Percentiles rank a stretch among this genome's conserved stretches.
These are phyloP conservation scores for Pleurotus tuoliensis DNA, from an alignment of 768 basidiomycete species.

Conservation along the genomic window DNA sequence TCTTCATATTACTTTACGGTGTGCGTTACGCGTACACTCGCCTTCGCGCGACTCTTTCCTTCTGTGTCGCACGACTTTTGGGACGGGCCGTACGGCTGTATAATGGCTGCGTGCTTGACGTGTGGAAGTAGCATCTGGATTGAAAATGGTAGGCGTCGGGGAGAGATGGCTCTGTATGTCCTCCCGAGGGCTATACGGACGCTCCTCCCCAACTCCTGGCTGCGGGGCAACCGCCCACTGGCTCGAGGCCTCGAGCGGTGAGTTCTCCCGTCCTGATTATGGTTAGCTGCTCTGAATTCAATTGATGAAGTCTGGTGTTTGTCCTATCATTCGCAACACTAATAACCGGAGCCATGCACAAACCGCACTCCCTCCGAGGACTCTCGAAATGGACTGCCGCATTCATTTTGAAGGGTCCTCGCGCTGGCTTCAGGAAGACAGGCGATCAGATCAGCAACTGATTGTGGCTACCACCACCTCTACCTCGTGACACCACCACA, in stretches of 20 bases:
- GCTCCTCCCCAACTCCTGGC: slow-evolving; percentile 52
- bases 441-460: slow-evolving; percentile 25
- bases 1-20: slow-evolving; percentile 67
- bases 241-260: slow-evolving; percentile 53
- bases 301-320: slow-evolving; percentile 47
- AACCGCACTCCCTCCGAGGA: slow-evolving; percentile 64
- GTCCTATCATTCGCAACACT: slow-evolving; percentile 62
- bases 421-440: slow-evolving; percentile 50
- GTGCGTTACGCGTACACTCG: slow-evolving; percentile 64
- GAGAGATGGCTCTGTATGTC: slow-evolving; percentile 80
- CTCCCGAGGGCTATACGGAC: slow-evolving; percentile 67
- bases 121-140: slow-evolving; percentile 80
- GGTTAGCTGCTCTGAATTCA: slow-evolving; percentile 3
- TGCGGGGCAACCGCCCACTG: slow-evolving; percentile 38
- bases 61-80: slow-evolving; percentile 71
- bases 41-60: slow-evolving; percentile 61
- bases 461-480: slow-evolving; percentile 24
- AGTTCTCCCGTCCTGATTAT: slow-evolving; percentile 14
- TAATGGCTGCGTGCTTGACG: slow-evolving; percentile 60
- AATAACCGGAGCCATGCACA: slow-evolving; percentile 58
- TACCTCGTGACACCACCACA: neutral
- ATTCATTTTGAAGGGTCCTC: slow-evolving; percentile 62
- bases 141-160: slow-evolving; percentile 65
- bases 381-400: slow-evolving; percentile 68
- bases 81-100: slow-evolving; percentile 72